Evolutionary conservation across 371 early-diverging fungal species (phyloP), one percentile per base, ranked within the genome.

Genomic region (Mucor velutinosus): DNA sequence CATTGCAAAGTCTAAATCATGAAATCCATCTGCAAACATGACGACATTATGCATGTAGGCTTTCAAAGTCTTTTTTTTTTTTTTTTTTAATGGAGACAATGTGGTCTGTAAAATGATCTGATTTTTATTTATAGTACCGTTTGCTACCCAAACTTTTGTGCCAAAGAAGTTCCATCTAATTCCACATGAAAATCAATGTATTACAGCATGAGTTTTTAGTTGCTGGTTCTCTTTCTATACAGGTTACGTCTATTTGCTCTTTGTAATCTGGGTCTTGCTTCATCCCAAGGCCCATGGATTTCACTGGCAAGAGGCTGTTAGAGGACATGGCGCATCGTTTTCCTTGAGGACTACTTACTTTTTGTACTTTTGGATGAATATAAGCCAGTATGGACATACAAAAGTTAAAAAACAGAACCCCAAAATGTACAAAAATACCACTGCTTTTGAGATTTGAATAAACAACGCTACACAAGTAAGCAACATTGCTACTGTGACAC

Each of bases 261-360:
- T 49, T 86, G 87, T 15, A 90, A 70, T 45, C 90, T 84, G n/a
- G 93, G 94, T 29, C 89, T 76, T 12, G 97, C 98, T 80, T 96
- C 97, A 76, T 97, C 98, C 98, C 98, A 97, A 19, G 98, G 97
- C 0, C 98, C 98, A 65, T 95, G 93, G 33, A 96, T 96, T 77
- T 95, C 95, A 75, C 93, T 93, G 69, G 70, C n/a, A 43, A 33
- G 7, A 33, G 33, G 45, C 19, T 19, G 23, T n/a, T 58, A 58
- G 11, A 39, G 39, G 25, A 58, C 41, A 27, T 35, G 32, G 57
- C 39, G 45, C n/a, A 23, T 11, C 53, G 30, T 57, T 37, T 41
- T 41, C 11, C 37, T 41, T 57, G 32, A n/a, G 41, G 15, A 29
- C 29, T 25, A 82, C 89, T 66, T 87, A 93, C 95, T 95, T 96